A percentile compares a stretch with the other conserved stretches of the same genome.
Evolutionary conservation across 164 flowering plant species (phyloP).

Genomic region (Chloranthus sessilifolius): DNA sequence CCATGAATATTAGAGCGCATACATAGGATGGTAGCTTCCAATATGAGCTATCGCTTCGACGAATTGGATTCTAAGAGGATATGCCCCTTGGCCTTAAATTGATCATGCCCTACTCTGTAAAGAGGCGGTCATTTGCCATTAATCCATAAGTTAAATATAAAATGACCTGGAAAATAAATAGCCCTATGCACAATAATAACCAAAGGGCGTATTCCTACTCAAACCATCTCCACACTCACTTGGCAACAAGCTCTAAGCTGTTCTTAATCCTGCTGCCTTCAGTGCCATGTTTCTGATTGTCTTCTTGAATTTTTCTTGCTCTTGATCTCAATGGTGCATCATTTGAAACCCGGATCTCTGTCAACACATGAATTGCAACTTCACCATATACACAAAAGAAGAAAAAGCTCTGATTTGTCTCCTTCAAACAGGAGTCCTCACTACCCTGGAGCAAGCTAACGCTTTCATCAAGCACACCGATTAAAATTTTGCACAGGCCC

Average conservation of each 20-base stretch:
- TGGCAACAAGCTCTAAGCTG: conserved; percentile 33
- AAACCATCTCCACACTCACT: too few species aligned
- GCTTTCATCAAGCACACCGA: conserved; percentile 21
- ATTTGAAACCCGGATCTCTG: conserved; percentile 15
- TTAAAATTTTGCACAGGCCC: conserved; percentile 34
- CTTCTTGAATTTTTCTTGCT: conserved; percentile 4
- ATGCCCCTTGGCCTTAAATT: too few species aligned
- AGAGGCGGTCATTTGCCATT: too few species aligned
- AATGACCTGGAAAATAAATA: too few species aligned
- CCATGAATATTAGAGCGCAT: too few species aligned
- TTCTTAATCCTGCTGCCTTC: conserved; percentile 16
- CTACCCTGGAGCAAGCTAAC: conserved; percentile 12
- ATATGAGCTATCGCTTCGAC: too few species aligned
- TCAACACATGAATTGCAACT: conserved; percentile 34
- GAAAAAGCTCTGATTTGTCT: conserved; percentile 12
- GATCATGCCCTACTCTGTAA: too few species aligned
- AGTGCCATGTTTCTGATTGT: conserved; percentile 3
- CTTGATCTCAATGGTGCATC: conserved; percentile 10
- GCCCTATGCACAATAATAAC: too few species aligned
- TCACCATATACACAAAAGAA: conserved; percentile 34
- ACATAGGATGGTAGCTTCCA: too few species aligned
- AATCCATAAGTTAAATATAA: too few species aligned
- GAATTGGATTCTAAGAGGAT: too few species aligned
- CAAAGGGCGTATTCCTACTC: too few species aligned
- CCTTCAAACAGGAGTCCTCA: conserved; percentile 16